Evolutionary conservation across 495 filamentous ascomycete species (phyloP), one percentile per base, ranked within the genome.

Genomic region (Tuber microsphaerosporum): DNA sequence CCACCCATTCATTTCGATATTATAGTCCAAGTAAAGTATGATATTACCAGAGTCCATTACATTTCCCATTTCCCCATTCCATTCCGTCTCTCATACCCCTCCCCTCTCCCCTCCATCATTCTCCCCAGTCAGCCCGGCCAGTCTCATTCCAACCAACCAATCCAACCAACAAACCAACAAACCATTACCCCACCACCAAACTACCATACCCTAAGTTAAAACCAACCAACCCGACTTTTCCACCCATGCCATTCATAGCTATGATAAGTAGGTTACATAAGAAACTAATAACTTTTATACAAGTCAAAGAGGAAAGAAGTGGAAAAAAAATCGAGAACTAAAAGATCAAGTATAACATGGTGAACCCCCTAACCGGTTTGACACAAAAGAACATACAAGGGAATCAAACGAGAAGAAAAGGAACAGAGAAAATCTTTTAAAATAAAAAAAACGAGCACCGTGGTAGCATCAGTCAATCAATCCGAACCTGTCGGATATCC

Each of bases 221-320:
- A 34, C 56, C 56, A 65, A 34, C 26, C 56, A 37, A 37, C 34
- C 26, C 26, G 14, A 34, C 56, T 65, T 65, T 34, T 34, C 56
- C 56, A 34, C 26, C 56, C 56, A 26, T 16, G 12, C 26, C 14
- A 65, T 65, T 65, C 56, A 17, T 34, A 34, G 56, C 56, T 65
- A 65, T 65, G 56, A 65, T 65, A 65, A 65, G 56, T 65, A 65
- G 19, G 26, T 65, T 65, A 65, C 56, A 65, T 65, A 26, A 34
- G 41, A 71, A 71, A 44, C n/a, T 14, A 7, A n/a, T 22, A 71
- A 16, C 31, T 65, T 65, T 65, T 65, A 65, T 65, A 65, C 56
- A 65, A 65, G 56, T 16, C 14, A 31, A 61, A 12, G 10, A 31
- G 9, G 20, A 26, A 34, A 65, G 17, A 34, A 16, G 34, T 31